These are phyloP conservation scores for Globisporangium sylvaticum DNA, from an alignment of 352 stramenopile species.

Conservation along the genomic window DNA sequence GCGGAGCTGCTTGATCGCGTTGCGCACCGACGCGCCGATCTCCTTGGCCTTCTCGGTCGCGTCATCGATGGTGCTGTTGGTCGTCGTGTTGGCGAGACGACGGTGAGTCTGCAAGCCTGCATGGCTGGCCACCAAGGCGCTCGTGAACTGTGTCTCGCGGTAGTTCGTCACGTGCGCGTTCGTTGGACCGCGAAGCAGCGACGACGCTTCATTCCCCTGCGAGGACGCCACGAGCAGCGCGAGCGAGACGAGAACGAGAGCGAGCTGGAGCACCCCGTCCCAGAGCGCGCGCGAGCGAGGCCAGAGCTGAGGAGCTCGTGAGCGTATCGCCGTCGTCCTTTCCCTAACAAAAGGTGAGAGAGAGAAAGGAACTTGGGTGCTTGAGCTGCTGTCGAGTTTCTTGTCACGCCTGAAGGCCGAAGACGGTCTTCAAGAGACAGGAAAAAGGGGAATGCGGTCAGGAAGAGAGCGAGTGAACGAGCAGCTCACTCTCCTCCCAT, in stretches of 20 bases:
- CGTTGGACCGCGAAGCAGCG: neutral
- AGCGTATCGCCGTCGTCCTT: neutral
- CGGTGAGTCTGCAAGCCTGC: neutral
- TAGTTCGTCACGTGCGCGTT: neutral
- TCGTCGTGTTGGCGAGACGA: neutral
- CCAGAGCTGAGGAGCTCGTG: neutral
- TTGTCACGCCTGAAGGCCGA: neutral
- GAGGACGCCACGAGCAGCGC: neutral
- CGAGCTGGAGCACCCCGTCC: neutral
- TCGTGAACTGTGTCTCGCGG: neutral
- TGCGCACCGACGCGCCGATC: slow-evolving; percentile 45
- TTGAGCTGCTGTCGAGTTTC: neutral
- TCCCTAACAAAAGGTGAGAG: neutral
- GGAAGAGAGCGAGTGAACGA: neutral
- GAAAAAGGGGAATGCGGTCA: neutral
- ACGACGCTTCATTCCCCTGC: neutral
- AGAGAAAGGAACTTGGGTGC: neutral
- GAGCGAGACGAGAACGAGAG: neutral
- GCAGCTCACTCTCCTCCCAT: neutral
- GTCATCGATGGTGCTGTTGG: slow-evolving; percentile 2
- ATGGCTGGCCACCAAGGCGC: neutral
- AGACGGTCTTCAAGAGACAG: neutral
- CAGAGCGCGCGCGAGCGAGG: neutral
- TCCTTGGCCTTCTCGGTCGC: slow-evolving; percentile 40
- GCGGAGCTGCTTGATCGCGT: slow-evolving; percentile 56